Conservation (phyloP, 345 rosid genomes). For the Lagerstroemia speciosa region DNA sequence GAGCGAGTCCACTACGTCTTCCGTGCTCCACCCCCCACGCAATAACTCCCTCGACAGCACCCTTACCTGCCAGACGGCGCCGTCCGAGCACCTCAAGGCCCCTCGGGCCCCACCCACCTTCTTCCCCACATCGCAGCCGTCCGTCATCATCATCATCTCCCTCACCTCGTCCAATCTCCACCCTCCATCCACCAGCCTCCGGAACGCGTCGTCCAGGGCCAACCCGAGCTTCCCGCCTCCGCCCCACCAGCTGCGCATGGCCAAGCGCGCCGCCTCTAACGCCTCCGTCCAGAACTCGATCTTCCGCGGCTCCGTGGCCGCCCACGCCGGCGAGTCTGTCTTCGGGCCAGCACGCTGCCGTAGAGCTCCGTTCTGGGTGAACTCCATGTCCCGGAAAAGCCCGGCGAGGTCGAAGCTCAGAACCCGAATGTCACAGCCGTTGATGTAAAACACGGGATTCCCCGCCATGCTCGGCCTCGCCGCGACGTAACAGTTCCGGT, state of each 20-base stretch:
- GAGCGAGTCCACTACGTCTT: slow-evolving; percentile 55
- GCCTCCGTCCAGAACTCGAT: slow-evolving; percentile 72
- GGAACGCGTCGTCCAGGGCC: slow-evolving; percentile 52
- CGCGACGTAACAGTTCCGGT: slow-evolving; percentile 54
- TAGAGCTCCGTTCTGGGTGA: slow-evolving; percentile 12
- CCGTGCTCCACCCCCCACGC: slow-evolving; percentile 53
- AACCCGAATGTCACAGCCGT: slow-evolving; percentile 36
- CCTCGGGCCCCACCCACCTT: neutral
- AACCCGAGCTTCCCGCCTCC: slow-evolving; percentile 20
- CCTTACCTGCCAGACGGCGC: slow-evolving; percentile 19
- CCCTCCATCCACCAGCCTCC: slow-evolving; percentile 70
- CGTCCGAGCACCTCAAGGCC: slow-evolving; percentile 4
- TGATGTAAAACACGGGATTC: slow-evolving; percentile 63
- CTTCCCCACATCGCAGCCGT: slow-evolving; percentile 21
- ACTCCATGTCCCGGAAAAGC: slow-evolving; percentile 43
- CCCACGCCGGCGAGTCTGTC: slow-evolving; percentile 46
- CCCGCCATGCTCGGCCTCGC: slow-evolving; percentile 46
- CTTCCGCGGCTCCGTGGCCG: slow-evolving; percentile 31
- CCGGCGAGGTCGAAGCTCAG: slow-evolving; percentile 53
- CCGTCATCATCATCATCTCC: slow-evolving; percentile 62
- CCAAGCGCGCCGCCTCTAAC: slow-evolving; percentile 49
- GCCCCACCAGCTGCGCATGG: slow-evolving; percentile 44
- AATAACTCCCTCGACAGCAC: slow-evolving; percentile 21
- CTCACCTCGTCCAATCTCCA: slow-evolving; percentile 77
- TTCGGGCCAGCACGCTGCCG: slow-evolving; percentile 1